Conservation (phyloP, 73 alveolate genomes). For the Paraurostyla sp. region DNA sequence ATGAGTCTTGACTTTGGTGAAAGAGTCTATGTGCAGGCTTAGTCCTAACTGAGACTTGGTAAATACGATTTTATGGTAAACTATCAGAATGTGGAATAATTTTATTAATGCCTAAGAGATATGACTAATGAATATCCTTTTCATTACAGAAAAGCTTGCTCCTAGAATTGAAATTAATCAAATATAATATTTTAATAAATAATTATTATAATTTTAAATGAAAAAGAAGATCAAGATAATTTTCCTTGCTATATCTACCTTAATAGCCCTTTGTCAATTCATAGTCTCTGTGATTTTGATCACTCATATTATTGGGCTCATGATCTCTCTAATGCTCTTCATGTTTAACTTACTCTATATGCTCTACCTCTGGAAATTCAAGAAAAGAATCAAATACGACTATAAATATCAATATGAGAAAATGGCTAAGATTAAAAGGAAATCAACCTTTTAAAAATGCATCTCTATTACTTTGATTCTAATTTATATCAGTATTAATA, state of each 20-base stretch:
- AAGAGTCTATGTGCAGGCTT: background rate
- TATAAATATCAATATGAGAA: background rate
- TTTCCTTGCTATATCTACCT: too few species aligned
- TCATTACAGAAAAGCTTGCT: background rate
- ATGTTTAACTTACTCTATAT: background rate
- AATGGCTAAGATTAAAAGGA: background rate
- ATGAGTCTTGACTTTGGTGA: background rate
- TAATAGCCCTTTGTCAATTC: too few species aligned
- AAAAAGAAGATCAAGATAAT: too few species aligned
- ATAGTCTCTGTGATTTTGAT: too few species aligned
- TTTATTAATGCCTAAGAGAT: background rate
- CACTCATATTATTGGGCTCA: conserved; percentile 1
- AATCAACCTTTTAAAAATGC: background rate
- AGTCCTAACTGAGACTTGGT: background rate
- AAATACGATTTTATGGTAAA: background rate
- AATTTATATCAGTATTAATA: background rate
- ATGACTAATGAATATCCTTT: background rate
- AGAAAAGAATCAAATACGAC: background rate
- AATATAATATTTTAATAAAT: too few species aligned
- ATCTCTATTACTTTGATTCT: background rate
- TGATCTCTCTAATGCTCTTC: background rate
- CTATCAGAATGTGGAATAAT: conserved; percentile 12
- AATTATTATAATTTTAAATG: too few species aligned
- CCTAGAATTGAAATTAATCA: too few species aligned
- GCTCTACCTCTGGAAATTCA: background rate